Evolutionary conservation across 2,329 filamentous ascomycete genomes (phyloP).

Genomic region (Leptographium radiaticola): DNA sequence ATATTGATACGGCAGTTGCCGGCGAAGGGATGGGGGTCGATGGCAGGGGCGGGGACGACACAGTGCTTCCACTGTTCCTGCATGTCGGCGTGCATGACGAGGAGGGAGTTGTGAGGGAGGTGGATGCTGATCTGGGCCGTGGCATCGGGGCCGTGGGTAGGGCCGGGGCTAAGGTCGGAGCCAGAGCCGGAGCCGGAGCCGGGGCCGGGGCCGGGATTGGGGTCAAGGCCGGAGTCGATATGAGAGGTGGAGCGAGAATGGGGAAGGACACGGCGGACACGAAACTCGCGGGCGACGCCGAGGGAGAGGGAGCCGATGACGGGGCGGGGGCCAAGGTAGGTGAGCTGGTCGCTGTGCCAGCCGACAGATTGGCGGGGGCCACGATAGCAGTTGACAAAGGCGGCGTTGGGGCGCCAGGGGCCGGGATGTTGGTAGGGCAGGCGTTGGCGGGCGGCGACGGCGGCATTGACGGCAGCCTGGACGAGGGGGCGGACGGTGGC

Average conservation of each 20-base stretch:
- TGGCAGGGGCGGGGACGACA: constrained; percentile 59
- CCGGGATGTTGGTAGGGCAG: constrained; percentile 63
- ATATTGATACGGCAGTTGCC: constrained; percentile 79
- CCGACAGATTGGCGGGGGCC: constrained; percentile 74
- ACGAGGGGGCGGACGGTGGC: constrained; percentile 56
- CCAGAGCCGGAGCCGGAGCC: constrained; percentile 21
- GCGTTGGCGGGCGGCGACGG: constrained; percentile 63
- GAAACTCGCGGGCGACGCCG: constrained; percentile 86
- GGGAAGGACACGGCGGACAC: constrained; percentile 64
- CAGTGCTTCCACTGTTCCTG: constrained; percentile 95
- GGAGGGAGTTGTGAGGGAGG: constrained; percentile 82
- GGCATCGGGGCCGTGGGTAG: constrained; percentile 30
- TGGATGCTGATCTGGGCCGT: constrained; percentile 80
- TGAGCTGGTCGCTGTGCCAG: constrained; percentile 85
- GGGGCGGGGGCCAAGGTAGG: constrained; percentile 78
- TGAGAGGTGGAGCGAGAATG: constrained; percentile 16
- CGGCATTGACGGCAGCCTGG: constrained; percentile 60
- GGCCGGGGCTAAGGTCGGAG: constrained; percentile 11
- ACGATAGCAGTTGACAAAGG: constrained; percentile 89
- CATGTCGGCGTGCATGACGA: constrained; percentile 97
- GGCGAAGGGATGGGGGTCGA: constrained; percentile 75
- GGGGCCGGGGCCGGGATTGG: no score
- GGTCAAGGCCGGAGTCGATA: constrained; percentile 16
- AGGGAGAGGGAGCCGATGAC: constrained; percentile 84
- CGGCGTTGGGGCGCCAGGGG: constrained; percentile 73